A percentile compares a stretch with the other conserved stretches of the same genome.
These are phyloP conservation scores for Hypomontagnella monticulosa DNA, from an alignment of 495 filamentous ascomycete genomes.

Conservation along the genomic window DNA sequence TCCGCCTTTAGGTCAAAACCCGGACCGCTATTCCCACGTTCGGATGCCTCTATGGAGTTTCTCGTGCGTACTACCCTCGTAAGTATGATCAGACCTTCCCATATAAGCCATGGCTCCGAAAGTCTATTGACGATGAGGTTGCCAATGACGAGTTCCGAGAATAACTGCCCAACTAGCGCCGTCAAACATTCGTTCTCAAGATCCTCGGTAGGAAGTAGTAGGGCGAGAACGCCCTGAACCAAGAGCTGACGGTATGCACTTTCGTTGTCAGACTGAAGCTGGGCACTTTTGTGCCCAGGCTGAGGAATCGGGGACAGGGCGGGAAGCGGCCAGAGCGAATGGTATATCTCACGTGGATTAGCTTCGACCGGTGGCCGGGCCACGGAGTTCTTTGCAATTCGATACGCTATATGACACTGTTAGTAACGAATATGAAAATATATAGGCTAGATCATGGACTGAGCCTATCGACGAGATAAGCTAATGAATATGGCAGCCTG, in stretches of 20 bases:
- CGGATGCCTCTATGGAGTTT: slow-evolving; percentile 20
- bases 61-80: slow-evolving; percentile 42
- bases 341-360: slow-evolving; percentile 76
- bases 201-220: slow-evolving; percentile 91
- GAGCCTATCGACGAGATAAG: not conserved
- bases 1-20: slow-evolving; percentile 35
- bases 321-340: slow-evolving; percentile 82
- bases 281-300: slow-evolving; percentile 58
- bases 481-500: slow-evolving; percentile 45
- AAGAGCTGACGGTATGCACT: slow-evolving; percentile 81
- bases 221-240: slow-evolving; percentile 77
- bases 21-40: slow-evolving; percentile 33
- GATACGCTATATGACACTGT: slow-evolving; percentile 59
- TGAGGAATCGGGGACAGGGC: slow-evolving; percentile 79
- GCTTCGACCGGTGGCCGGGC: slow-evolving; percentile 66
- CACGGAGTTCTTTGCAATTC: slow-evolving; percentile 59
- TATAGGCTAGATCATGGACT: slow-evolving; percentile 8
- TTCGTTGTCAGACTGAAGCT: slow-evolving; percentile 78
- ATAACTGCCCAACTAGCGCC: slow-evolving; percentile 80
- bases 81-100: slow-evolving; percentile 75
- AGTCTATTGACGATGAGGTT: slow-evolving; percentile 77
- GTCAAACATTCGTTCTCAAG: slow-evolving; percentile 86
- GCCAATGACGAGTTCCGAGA: slow-evolving; percentile 86
- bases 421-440: slow-evolving; percentile 17
- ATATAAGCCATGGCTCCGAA: slow-evolving; percentile 87